Evolutionary conservation across 1,139 yeast species (phyloP), one percentile per base, ranked within the genome.

Genomic region (Pichia inconspicua): DNA sequence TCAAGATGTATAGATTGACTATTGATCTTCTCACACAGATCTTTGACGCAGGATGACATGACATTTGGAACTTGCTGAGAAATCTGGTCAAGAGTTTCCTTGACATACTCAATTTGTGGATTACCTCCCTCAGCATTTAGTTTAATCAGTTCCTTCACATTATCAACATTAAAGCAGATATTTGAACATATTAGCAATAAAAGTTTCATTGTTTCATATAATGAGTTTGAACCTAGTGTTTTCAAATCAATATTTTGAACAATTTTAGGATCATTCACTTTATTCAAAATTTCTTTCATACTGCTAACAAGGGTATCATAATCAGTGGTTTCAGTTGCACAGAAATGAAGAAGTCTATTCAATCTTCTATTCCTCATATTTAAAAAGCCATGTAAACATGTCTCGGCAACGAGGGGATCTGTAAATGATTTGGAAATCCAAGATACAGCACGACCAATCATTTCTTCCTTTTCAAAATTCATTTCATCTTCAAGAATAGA

Each of bases 371-470:
- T 83, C 50, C 80, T 77, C 46, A 80, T 61, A 38, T 70, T 68
- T 46, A 72, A 70, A 51, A 86, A 74, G 39, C 76, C 67, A 41
- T 73, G 74, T 12, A 86, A 59, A 37, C 81, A 74, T 2, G 70
- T 65, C 27, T 66, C 67, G 0, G 82, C 71, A 49, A 75, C 72
- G 43, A 68, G 63, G 0, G 72, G 71, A 12, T 46, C 36, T 0
- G 90, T 84, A 43, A 82, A 73, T 3, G 80, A 69, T 5, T 68
- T 72, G 14, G 80, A 64, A 12, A 88, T 58, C 94, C 95, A 86
- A 31, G 70, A 70, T n/a, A 82, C 68, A 0, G 82, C 74, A 50
- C 79, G 80, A 2, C 75, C 77, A 22, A 80, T 65, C 54, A 79
- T 80, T 11, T 53, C 62, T 12, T 62, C 63, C 30, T 62, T 62